These are phyloP conservation scores for Guyanaporus albipodus DNA, from an alignment of 768 basidiomycete species.

Conservation along the genomic window DNA sequence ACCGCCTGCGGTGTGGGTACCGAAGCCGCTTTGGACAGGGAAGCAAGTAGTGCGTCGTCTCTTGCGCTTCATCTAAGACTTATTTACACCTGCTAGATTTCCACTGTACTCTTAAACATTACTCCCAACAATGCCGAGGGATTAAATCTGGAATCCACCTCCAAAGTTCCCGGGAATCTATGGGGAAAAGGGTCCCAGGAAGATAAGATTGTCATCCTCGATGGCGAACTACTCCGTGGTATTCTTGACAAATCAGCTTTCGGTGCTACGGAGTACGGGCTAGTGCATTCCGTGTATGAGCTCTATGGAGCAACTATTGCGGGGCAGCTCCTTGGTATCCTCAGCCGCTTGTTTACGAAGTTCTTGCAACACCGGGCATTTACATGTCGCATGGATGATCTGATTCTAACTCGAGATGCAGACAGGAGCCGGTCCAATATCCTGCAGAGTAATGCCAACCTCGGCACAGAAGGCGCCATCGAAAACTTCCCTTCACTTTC, in stretches of 20 bases:
- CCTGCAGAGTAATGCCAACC: constrained; percentile 58
- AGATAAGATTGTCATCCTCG: constrained; percentile 83
- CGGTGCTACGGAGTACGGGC: constrained; percentile 92
- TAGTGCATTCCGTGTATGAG: constrained; percentile 96
- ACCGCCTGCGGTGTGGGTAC: constrained; percentile 91
- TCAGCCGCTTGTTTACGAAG: constrained; percentile 94
- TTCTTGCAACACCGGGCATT: constrained; percentile 96
- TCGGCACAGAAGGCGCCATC: constrained; percentile 85
- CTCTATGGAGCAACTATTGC: constrained; percentile 88
- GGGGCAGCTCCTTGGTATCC: constrained; percentile 86
- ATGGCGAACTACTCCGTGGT: constrained; percentile 91
- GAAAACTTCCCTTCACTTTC: constrained; percentile 83
- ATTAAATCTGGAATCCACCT: constrained; percentile 78
- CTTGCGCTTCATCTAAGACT: neutral
- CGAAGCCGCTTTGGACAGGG: constrained; percentile 90
- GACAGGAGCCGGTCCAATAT: constrained; percentile 67
- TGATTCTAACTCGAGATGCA: constrained; percentile 81
- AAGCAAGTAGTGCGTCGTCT: constrained; percentile 82
- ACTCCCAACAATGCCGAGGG: constrained; percentile 77
- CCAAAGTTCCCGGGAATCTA: constrained; percentile 83
- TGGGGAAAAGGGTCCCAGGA: constrained; percentile 83
- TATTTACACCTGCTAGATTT: constrained; percentile 55
- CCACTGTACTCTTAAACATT: constrained; percentile 89
- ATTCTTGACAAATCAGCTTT: constrained; percentile 97
- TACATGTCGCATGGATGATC: constrained; percentile 98